Base-by-base conservation (phyloP, 1,139 yeast species). In the Eremothecium coryli region DNA sequence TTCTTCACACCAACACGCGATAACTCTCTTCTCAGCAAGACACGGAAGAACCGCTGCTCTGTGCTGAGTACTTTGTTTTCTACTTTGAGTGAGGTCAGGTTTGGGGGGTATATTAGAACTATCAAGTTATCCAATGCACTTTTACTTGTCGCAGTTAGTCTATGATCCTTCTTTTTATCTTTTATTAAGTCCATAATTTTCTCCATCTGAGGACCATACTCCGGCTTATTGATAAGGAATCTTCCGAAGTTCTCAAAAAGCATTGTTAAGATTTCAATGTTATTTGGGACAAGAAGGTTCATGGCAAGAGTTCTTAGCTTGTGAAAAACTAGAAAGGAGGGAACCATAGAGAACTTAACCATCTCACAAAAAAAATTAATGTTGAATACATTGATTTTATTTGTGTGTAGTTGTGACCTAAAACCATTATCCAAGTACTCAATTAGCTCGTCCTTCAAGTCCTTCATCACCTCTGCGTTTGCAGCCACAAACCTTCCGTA, bases 181-280 rank as follows among this genome's bases (percentile, higher is more conserved):
- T 67, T 70, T 30, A 85, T 58, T 6, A 80, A 54, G 2, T 63
- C 68, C 26, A 85, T 58, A 77, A 82, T 71, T 42, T 76, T 76
- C 21, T 64, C 62, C 74, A 82, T 82, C 26, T 74, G 61, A 4
- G 64, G 68, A 32, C 64, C 63, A 41, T 76, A 79, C 27, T 76
- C 84, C 0, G 74, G 68, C 38, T 76, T 80, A 41, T 73, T 62
- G 31, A 79, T 56, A 36, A 88, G 62, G 42, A 76, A 74, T 38
- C 76, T 65, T 0, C 95, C 95, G 48, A 85, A 71, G 32, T 73
- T 67, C 49, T 86, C 95, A 49, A 84, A 77, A 35, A 85, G 62
- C 7, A 78, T 67, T 6, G 73, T 65, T 34, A 82, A 58, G 9
- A 79, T 70, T 47, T 81, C 93, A 38, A 81, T 67, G 47, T 79